A percentile compares a stretch with the other conserved stretches of the same genome.
Conservation (phyloP, 148 eudicot species). For the Fallopia convolvulus region DNA sequence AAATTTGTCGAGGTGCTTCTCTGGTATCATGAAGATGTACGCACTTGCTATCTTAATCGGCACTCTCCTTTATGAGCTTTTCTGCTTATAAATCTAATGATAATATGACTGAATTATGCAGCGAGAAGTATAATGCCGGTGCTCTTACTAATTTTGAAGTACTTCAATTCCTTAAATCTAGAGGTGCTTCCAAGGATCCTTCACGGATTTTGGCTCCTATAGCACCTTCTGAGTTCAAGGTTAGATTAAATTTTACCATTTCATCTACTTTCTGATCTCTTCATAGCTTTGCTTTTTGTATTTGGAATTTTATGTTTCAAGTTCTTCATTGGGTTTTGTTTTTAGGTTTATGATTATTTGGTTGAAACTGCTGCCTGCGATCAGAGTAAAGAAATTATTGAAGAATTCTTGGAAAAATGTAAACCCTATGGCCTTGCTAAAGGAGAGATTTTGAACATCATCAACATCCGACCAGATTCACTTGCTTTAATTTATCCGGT, state of each 20-base stretch:
- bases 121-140: conserved; percentile 32
- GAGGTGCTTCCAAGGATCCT: conserved; percentile 35
- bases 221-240: conserved; percentile 53
- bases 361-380: conserved; percentile 46
- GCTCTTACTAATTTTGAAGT: conserved; percentile 40
- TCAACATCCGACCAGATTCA: conserved; percentile 59
- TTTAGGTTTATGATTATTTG: conserved; percentile 79
- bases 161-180: conserved; percentile 27
- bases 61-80: neutral
- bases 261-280: neutral
- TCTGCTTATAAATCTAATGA: neutral
- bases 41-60: conserved; percentile 3
- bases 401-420: conserved; percentile 34
- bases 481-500: conserved; percentile 55
- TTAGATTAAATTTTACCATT: conserved; percentile 10
- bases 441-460: conserved; percentile 59
- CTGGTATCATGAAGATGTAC: conserved; percentile 9
- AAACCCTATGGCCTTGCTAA: conserved; percentile 44
- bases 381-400: conserved; percentile 54
- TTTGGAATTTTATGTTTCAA: neutral
- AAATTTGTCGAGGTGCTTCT: neutral
- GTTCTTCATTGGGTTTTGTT: neutral
- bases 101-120: conserved; percentile 14
- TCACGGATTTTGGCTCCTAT: conserved; percentile 30
- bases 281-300: neutral